Base-by-base conservation (phyloP, 225 moss, liverwort and hornwort genomes). In the Straminergon stramineum region DNA sequence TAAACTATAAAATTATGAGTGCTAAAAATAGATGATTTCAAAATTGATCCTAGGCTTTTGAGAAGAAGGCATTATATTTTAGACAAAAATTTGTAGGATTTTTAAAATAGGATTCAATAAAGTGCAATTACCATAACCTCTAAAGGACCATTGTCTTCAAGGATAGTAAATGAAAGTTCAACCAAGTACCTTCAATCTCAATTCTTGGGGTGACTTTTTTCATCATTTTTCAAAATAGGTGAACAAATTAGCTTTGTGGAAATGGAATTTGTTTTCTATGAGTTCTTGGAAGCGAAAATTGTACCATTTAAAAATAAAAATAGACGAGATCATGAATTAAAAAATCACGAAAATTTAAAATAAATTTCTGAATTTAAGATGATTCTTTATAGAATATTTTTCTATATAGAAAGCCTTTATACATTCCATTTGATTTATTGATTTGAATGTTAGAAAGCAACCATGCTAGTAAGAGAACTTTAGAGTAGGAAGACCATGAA, bases 271-370 rank as follows among this genome's bases (percentile, higher is more conserved):
- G n/a, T 32, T 53, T 35, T 53, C 8, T 13, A 13, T 14, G 1
- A 1, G 2, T 14, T 22, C 2, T 22, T 35, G 3, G 3, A 77
- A 77, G 22, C 13, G 35, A 77, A 75, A 14, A 9, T 35, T 55
- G 5, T 9, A 7, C 14, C 11, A 22, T 35, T 3, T 0, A 76
- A 10, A 10, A 34, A 0, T 76, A 53, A 5, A 53, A 21, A 53
- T 3, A 22, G 14, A 52, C 0, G 5, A 76, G 8, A 53, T 21
- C 0, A 9, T 1, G 2, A 15, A 9, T 43, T 3, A 8, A 7
- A 8, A 52, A 13, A 34, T 13, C 2, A 22, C 8, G 34, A 77
- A 55, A 53, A 21, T 7, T 52, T 0, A 21, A 34, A 21, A 17
- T 32, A 0, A 70, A 0, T 45, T 45, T 45, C 8, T 45, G 48